Evolutionary conservation across 352 stramenopile genomes (phyloP), one percentile per base, ranked within the genome.

Genomic region (Globisporangium radiosum): DNA sequence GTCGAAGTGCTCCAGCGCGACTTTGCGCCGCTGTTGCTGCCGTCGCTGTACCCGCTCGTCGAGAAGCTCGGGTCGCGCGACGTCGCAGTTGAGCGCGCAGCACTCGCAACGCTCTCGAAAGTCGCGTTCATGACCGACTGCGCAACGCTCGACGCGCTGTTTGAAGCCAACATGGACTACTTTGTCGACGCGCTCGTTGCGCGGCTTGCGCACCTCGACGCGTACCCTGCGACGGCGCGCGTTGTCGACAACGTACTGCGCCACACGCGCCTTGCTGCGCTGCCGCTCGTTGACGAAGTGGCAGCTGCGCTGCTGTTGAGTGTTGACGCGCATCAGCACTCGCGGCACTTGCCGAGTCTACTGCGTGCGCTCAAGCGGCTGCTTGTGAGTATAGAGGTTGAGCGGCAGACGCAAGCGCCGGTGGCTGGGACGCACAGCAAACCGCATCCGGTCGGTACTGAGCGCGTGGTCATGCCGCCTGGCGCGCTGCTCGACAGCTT

Each of bases 141-240:
- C 37, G 59, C 59, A 7, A 83, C 75, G 7, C 60, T 91, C 44
- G 78, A 89, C 48, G 68, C 64, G 17, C 71, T 93, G 47, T 87
- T 93, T 25, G 73, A 88, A 52, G 64, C 65, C 54, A 95, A 93
- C 53, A 93, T 93, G 81, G 86, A 95, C 64, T 95, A 95, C 60
- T 91, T 95, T 58, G 79, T 94, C 17, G 86, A 95, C 64, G 71
- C 84, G 1, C 65, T 95, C 52, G 89, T 78, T 50, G 68, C 70
- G 40, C 81, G 84, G 11, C 75, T 95, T 13, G 71, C 85, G 43
- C 76, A 90, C 49, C 56, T 95, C 51, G 80, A 92, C 36, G 39
- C 50, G 43, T 92, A 87, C 37, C 84, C 84, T 37, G 72, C 81
- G 59, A 90, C 86, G 25, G 79, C 80, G 7, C 77, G 77, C n/a